Evolutionary conservation across 768 basidiomycete genomes (phyloP), one percentile per base, ranked within the genome.

Genomic region (Polyporus arcularius): DNA sequence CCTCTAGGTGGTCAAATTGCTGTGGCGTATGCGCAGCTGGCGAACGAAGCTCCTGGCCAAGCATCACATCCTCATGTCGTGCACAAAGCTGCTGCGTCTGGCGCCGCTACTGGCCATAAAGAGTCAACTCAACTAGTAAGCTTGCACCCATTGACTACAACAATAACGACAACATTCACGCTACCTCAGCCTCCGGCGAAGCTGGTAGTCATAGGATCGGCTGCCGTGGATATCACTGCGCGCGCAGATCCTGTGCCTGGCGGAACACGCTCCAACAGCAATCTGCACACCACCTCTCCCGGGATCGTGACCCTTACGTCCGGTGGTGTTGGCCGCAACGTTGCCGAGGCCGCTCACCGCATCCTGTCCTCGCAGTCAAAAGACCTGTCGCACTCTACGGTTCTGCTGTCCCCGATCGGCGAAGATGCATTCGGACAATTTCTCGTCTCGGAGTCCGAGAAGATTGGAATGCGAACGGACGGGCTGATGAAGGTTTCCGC

Each of bases 321-420:
- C 5, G 96, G 96, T 1, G 96, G 96, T 31, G 96, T 99, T 14
- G 95, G 85, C 0, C 87, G 96, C n/a, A 99, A 99, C 71, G 85
- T 99, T 45, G 91, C 96, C 2, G 95, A 98, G 72, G 92, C 94
- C 1, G 82, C 94, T 6, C 87, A 92, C 70, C 85, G 91, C 31
- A 72, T 89, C 5, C 70, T 87, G 61, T 68, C 75, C 45, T 72
- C 74, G 7, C 65, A 74, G 9, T 65, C 68, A 18, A 60, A 57
- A 12, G 57, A 67, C 16, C 46, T 57, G 18, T 58, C 71, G 5
- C 31, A 63, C 12, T 73, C 79, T 6, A 79, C 83, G 1, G 64
- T 93, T 12, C 79, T 99, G 42, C 75, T 98, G 7, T 85, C 95
- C 3, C 85, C 89, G 1, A 70, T 96, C 11, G 94, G 92, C 1